Evolutionary conservation across 1,284 basidiomycete genomes (phyloP), one percentile per base, ranked within the genome.

Genomic region (Leccinum fallax): DNA sequence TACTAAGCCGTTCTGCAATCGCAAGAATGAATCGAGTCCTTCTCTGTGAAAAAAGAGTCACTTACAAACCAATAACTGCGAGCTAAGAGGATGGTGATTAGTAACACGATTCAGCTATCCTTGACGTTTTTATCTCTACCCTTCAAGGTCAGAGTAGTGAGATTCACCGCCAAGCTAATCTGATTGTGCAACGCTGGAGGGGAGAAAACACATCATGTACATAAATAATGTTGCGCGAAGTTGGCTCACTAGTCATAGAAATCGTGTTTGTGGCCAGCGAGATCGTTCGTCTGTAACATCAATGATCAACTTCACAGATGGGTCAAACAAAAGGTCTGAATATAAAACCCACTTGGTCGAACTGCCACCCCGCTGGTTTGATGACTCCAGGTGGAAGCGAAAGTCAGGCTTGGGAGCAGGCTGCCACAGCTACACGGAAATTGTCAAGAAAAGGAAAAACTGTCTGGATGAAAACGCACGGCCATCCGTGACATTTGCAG

Each of bases 21-120:
- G 38, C 48, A 53, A 19, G 2, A 38, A 36, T 53, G 16, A 19
- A 28, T n/a, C 24, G 15, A n/a, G 9, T 13, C 13, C 21, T 16
- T 38, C 21, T 30, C 9, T n/a, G 13, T 10, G 36, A 24, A 26
- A 53, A 38, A 32, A 52, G 11, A 9, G 8, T 9, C 13, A 53
- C 55, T 19, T 3, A 57, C 54, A 52, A 60, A 60, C 59, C 59
- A 60, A 48, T 60, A 60, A 51, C 54, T 57, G 24, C 54, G 48
- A 28, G 48, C 59, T 57, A 16, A 32, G n/a, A 15, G 10, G 58
- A 36, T 15, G 15, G 7, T 15, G 32, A 36, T 34, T 5, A 10
- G 30, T 30, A 36, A 24, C 2, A 57, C 24, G 16, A 38, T 52
- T 9, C 21, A 28, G 32, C 8, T 8, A 36, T 34, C 30, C 30